These are phyloP conservation scores for Chaetomium tenue DNA, from an alignment of 495 filamentous ascomycete genomes.

Conservation along the genomic window DNA sequence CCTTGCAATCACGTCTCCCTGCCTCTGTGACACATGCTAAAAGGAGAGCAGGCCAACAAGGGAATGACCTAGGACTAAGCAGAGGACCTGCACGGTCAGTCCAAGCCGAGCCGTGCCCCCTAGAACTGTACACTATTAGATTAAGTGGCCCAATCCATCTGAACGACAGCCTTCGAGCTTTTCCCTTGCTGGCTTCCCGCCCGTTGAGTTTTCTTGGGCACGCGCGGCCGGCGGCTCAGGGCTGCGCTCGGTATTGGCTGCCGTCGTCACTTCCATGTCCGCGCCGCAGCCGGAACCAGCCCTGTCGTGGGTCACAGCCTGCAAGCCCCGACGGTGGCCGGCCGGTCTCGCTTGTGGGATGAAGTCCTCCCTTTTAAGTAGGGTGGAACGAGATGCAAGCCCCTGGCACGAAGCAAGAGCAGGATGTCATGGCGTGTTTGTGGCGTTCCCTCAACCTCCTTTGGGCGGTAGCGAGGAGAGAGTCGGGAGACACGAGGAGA, in stretches of 20 bases:
- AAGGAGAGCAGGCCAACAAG: background rate
- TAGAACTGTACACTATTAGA: background rate
- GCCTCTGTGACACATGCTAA: background rate
- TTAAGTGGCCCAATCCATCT: background rate
- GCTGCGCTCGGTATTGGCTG: constrained; percentile 14
- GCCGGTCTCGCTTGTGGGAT: constrained; percentile 12
- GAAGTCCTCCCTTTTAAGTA: background rate
- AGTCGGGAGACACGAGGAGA: too few species aligned
- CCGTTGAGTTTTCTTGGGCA: background rate
- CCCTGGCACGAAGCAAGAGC: background rate
- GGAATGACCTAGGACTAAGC: background rate
- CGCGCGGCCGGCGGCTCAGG: background rate
- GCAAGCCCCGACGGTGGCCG: background rate
- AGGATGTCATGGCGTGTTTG: constrained; percentile 9
- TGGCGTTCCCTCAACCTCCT: background rate
- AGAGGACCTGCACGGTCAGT: too few species aligned
- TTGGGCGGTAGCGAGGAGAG: background rate
- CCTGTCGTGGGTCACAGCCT: background rate
- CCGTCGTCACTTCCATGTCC: background rate
- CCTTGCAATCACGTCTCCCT: background rate
- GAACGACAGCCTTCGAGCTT: background rate
- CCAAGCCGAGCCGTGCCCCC: background rate
- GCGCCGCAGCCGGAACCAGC: constrained; percentile 7
- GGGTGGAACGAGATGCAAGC: background rate
- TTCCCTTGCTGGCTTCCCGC: background rate